phyloP scores from a whole-genome alignment of 2,329 filamentous ascomycete species.

The Fonsecaea pedrosoi region DNA sequence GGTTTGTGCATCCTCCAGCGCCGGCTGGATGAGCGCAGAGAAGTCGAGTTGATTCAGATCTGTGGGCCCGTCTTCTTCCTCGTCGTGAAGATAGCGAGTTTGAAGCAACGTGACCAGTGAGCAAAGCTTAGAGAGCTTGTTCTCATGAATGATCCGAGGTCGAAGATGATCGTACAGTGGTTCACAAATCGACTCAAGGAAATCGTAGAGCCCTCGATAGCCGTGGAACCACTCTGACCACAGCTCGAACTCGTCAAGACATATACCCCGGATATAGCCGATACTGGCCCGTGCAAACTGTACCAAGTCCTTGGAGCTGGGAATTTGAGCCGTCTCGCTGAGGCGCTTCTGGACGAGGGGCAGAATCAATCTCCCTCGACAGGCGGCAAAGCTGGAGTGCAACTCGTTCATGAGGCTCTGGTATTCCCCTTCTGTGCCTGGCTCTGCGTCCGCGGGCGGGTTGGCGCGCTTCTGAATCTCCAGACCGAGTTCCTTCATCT shows the following conservation, averaged over 20 bases:
- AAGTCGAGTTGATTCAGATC: slow-evolving; percentile 67
- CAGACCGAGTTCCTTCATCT: slow-evolving; percentile 69
- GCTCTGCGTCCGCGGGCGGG: slow-evolving; percentile 64
- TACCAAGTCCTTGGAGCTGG: slow-evolving; percentile 68
- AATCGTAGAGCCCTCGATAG: slow-evolving; percentile 68
- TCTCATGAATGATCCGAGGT: slow-evolving; percentile 71
- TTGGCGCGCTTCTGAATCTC: slow-evolving; percentile 72
- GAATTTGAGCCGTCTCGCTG: slow-evolving; percentile 61
- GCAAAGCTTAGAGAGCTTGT: slow-evolving; percentile 69
- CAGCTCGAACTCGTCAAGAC: slow-evolving; percentile 70
- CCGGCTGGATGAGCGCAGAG: slow-evolving; percentile 66
- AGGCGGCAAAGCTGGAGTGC: slow-evolving; percentile 68
- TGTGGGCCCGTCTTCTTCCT: slow-evolving; percentile 58
- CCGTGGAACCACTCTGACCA: slow-evolving; percentile 72
- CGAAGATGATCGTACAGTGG: slow-evolving; percentile 71
- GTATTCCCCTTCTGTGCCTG: slow-evolving; percentile 67
- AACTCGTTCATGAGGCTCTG: slow-evolving; percentile 70
- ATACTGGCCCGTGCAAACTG: slow-evolving; percentile 69
- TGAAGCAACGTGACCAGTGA: slow-evolving; percentile 71
- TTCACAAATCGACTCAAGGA: slow-evolving; percentile 70
- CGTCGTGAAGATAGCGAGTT: slow-evolving; percentile 68
- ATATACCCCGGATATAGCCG: slow-evolving; percentile 69
- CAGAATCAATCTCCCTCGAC: slow-evolving; percentile 63
- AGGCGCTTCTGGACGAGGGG: slow-evolving; percentile 69
- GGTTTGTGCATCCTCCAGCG: slow-evolving; percentile 71